phyloP scores from a whole-genome alignment of 1,284 basidiomycete genomes.

The Austroboletus niveus region DNA sequence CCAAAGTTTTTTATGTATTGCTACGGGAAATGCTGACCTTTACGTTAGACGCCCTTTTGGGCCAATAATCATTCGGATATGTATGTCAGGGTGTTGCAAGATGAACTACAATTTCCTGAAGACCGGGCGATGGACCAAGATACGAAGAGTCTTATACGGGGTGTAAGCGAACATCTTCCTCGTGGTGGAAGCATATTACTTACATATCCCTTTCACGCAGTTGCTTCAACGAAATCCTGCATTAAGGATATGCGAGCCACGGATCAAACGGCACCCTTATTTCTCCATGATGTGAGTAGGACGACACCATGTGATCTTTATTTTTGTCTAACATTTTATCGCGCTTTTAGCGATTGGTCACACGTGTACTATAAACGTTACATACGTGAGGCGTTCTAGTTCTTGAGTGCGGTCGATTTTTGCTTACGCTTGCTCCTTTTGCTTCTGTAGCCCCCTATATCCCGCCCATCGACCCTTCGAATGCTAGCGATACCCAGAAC shows the following conservation, averaged over 20 bases:
- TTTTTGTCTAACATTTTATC: constrained; percentile 10
- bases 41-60: constrained; percentile 85
- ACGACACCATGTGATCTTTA: constrained; percentile 3
- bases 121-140: constrained; percentile 90
- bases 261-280: constrained; percentile 93
- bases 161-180: constrained; percentile 51
- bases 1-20: constrained; percentile 6
- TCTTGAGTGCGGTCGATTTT: constrained; percentile 4
- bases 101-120: constrained; percentile 86
- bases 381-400: constrained; percentile 62
- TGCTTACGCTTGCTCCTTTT: constrained; percentile 14
- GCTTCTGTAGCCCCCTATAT: constrained; percentile 83
- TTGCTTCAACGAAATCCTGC: constrained; percentile 90
- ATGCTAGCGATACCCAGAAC: constrained; percentile 95
- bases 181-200: constrained; percentile 12
- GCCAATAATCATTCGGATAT: constrained; percentile 92
- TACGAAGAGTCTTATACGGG: constrained; percentile 92
- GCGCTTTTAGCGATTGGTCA: constrained; percentile 73
- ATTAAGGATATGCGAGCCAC: constrained; percentile 86
- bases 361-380: constrained; percentile 94
- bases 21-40: constrained; percentile 15
- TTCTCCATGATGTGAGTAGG: constrained; percentile 88
- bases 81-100: constrained; percentile 89
- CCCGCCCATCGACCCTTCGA: constrained; percentile 88
- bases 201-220: constrained; percentile 39